Conservation (phyloP, 371 early-diverging fungal species). For the Chytridium lagenaria region DNA sequence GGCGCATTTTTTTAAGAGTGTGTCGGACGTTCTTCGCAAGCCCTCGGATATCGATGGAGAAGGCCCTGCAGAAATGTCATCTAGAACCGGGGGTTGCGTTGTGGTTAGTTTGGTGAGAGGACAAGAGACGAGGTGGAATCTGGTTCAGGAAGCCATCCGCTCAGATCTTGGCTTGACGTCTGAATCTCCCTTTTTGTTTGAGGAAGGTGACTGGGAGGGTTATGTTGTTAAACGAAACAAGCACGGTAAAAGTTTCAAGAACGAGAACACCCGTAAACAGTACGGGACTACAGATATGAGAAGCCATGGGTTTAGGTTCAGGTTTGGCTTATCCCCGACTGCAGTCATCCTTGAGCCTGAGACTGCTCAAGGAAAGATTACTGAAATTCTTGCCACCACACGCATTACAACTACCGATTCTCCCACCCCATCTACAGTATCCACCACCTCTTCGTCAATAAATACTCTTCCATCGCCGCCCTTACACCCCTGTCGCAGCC, state of each 20-base stretch:
- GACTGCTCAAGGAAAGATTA: background rate
- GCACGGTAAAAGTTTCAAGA: constrained; percentile 58
- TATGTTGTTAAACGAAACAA: constrained; percentile 60
- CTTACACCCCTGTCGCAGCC: background rate
- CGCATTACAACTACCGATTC: background rate
- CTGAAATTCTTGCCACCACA: background rate
- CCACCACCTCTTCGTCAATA: too few species aligned
- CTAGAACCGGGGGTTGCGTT: constrained; percentile 22
- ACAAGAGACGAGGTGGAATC: constrained; percentile 58
- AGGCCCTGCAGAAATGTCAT: background rate
- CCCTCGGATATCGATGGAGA: too few species aligned
- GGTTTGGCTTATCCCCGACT: background rate
- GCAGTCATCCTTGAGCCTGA: background rate
- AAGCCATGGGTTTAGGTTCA: constrained; percentile 42
- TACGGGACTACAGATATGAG: constrained; percentile 49
- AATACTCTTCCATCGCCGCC: constrained; percentile 11
- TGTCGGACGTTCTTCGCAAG: constrained; percentile 39
- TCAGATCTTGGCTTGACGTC: constrained; percentile 34
- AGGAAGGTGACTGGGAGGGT: constrained; percentile 52
- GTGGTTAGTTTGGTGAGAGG: constrained; percentile 56
- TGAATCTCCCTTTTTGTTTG: constrained; percentile 37
- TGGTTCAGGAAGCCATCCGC: constrained; percentile 48
- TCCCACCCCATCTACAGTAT: too few species aligned
- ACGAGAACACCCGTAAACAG: constrained; percentile 47
- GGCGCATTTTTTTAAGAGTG: constrained; percentile 59